phyloP scores from a whole-genome alignment of 1,139 yeast species.

The Kodamaea ohmeri region DNA sequence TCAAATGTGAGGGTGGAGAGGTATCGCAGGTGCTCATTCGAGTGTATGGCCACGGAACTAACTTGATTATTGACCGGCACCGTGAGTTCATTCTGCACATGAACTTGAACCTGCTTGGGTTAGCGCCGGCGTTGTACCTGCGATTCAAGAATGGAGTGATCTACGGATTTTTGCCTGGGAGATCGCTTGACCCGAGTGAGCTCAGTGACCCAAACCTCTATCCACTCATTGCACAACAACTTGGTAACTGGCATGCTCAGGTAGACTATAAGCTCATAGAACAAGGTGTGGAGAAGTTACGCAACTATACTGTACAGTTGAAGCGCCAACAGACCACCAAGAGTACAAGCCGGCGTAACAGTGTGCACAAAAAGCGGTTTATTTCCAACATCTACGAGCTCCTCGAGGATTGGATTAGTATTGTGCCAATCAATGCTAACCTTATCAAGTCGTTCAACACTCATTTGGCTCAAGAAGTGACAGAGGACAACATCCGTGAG shows the following conservation, averaged over 20 bases:
- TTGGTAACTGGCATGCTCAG: slow-evolving; percentile 69
- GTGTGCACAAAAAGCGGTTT: slow-evolving; percentile 25
- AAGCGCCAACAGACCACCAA: slow-evolving; percentile 14
- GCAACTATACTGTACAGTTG: slow-evolving; percentile 30
- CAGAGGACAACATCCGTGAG: slow-evolving; percentile 33
- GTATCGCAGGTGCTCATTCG: slow-evolving; percentile 52
- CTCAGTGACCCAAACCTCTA: slow-evolving; percentile 46
- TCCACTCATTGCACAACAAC: slow-evolving; percentile 60
- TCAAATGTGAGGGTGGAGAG: slow-evolving; percentile 28
- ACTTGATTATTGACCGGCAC: slow-evolving; percentile 69
- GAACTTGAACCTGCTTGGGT: slow-evolving; percentile 53
- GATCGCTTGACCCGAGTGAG: slow-evolving; percentile 58
- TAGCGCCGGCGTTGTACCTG: slow-evolving; percentile 72
- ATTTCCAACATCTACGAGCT: slow-evolving; percentile 58
- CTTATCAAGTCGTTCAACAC: slow-evolving; percentile 40
- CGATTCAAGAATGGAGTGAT: slow-evolving; percentile 72
- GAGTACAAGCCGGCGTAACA: slow-evolving; percentile 14
- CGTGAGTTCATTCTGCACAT: slow-evolving; percentile 73
- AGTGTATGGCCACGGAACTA: slow-evolving; percentile 76
- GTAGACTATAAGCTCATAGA: slow-evolving; percentile 48
- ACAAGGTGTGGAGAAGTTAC: slow-evolving; percentile 46
- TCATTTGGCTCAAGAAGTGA: slow-evolving; percentile 26
- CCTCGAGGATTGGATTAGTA: slow-evolving; percentile 58
- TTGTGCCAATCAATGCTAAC: slow-evolving; percentile 52
- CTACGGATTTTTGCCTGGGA: slow-evolving; percentile 68